Conservation (phyloP, 2,329 filamentous ascomycete species). For the Fusarium haematococcum region DNA sequence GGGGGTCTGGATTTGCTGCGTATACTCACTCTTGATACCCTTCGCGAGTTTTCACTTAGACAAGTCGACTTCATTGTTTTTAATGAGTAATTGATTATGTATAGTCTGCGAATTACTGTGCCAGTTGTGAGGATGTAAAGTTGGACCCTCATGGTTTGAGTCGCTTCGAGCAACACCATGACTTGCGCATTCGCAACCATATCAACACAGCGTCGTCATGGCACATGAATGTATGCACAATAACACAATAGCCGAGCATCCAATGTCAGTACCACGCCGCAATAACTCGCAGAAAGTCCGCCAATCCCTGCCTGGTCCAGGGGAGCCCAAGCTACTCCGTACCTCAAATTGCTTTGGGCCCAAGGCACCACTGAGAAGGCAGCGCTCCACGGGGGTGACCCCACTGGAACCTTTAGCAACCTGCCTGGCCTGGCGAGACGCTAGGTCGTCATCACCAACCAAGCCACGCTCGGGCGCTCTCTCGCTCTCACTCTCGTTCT, state of each 20-base stretch:
- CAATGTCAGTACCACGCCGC: neutral
- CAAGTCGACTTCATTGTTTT: constrained; percentile 18
- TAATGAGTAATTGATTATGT: constrained; percentile 1
- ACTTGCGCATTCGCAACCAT: neutral
- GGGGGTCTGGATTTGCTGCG: constrained; percentile 16
- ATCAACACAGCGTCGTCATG: neutral
- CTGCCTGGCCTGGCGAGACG: constrained; percentile 12
- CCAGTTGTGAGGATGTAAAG: neutral
- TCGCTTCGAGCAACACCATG: neutral
- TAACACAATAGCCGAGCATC: constrained; percentile 16
- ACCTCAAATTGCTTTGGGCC: constrained; percentile 34
- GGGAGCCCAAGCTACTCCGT: constrained; percentile 30
- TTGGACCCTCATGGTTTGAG: neutral
- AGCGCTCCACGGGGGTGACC: constrained; percentile 22
- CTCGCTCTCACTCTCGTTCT: constrained; percentile 1
- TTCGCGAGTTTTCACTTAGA: constrained; percentile 32
- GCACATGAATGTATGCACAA: constrained; percentile 17
- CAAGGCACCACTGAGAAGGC: constrained; percentile 7
- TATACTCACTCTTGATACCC: constrained; percentile 42
- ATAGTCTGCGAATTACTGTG: neutral
- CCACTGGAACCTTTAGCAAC: constrained; percentile 30
- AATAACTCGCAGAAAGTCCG: constrained; percentile 7
- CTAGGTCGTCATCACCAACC: constrained; percentile 31
- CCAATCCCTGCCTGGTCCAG: constrained; percentile 28
- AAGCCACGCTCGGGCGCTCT: constrained; percentile 19